Evolutionary conservation across 225 moss, liverwort and hornwort species (phyloP).

Genomic region (Rhytidiadelphus loreus): DNA sequence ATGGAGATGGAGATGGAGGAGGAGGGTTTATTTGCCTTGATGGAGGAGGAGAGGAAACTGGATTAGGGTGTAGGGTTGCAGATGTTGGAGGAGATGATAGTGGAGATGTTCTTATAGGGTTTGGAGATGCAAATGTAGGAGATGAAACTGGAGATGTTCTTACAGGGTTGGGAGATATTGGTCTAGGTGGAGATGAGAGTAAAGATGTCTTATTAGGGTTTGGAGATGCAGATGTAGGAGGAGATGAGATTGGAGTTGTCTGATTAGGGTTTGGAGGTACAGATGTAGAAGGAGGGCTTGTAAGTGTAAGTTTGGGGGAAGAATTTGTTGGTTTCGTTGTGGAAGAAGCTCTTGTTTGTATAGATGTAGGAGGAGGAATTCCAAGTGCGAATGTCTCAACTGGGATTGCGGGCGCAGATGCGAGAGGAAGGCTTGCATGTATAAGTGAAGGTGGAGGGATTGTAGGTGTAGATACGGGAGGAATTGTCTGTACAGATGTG

Average conservation of each 20-base stretch:
- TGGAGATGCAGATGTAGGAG: neutral
- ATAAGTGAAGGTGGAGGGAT: neutral
- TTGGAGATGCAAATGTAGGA: neutral
- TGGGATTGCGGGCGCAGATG: neutral
- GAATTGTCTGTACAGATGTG: neutral
- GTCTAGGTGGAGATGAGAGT: neutral
- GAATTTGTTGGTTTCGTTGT: neutral
- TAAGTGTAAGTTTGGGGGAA: neutral
- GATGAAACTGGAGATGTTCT: neutral
- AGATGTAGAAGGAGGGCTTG: neutral
- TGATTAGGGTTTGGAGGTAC: neutral
- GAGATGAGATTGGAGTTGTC: neutral
- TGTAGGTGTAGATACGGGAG: neutral
- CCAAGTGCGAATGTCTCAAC: neutral
- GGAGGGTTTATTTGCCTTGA: neutral
- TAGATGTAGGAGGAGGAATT: neutral
- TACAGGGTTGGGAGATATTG: neutral
- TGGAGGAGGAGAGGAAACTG: neutral
- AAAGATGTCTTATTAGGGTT: neutral
- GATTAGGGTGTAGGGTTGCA: neutral
- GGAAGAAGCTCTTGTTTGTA: neutral
- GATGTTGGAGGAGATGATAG: neutral
- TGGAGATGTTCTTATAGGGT: neutral
- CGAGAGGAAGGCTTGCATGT: neutral
- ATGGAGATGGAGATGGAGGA: neutral